phyloP scores from a whole-genome alignment of 2,329 filamentous ascomycete genomes.

The Seiridium unicorne region DNA sequence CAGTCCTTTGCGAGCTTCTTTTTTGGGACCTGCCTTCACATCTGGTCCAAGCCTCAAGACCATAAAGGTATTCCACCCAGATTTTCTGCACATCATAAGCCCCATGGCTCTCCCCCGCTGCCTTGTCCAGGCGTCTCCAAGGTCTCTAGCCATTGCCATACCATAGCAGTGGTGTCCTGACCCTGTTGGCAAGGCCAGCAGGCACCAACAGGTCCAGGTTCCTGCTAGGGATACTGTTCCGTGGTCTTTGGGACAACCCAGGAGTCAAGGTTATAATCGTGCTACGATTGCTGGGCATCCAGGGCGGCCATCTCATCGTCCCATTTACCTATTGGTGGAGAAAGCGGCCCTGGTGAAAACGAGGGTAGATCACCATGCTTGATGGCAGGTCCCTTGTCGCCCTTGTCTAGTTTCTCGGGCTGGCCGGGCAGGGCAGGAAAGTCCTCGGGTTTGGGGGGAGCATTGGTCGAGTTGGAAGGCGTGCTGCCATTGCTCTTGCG shows the following conservation, averaged over 20 bases:
- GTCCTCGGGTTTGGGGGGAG: slow-evolving; percentile 32
- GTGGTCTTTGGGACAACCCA: too few species aligned
- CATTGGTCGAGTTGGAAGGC: slow-evolving; percentile 15
- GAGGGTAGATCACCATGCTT: slow-evolving; percentile 14
- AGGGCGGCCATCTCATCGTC: slow-evolving; percentile 58
- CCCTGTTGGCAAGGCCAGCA: too few species aligned
- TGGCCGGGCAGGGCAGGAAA: slow-evolving; percentile 38
- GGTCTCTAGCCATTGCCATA: neutral
- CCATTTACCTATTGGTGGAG: slow-evolving; percentile 47
- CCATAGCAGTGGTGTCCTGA: neutral
- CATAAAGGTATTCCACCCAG: neutral
- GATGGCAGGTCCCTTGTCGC: slow-evolving; percentile 10
- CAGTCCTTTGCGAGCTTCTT: too few species aligned
- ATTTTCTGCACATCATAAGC: neutral
- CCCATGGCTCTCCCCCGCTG: neutral
- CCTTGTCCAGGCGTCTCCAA: neutral
- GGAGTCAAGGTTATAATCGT: slow-evolving; percentile 12
- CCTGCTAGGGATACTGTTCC: too few species aligned
- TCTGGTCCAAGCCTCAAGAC: neutral
- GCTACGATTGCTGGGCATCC: slow-evolving; percentile 28
- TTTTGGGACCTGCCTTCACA: neutral
- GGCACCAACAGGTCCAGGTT: too few species aligned
- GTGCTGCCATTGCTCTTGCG: slow-evolving; percentile 13
- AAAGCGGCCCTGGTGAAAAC: slow-evolving; percentile 28
- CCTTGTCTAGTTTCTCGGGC: slow-evolving; percentile 26